Evolutionary conservation across 371 early-diverging fungal species (phyloP).

Genomic region (Coemansia sp.): DNA sequence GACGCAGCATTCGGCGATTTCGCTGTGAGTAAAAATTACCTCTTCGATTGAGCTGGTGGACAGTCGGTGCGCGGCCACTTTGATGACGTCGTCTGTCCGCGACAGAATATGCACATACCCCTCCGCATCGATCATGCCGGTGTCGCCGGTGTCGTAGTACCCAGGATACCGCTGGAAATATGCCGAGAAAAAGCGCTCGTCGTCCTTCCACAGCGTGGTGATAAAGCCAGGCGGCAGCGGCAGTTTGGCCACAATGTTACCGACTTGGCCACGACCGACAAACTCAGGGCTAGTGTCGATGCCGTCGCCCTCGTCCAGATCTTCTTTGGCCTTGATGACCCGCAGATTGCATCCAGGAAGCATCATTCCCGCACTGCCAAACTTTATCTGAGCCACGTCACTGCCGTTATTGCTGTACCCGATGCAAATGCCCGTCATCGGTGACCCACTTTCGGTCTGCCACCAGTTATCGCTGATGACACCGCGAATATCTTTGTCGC

Average conservation of each 20-base stretch:
- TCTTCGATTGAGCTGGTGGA: slow-evolving; percentile 92
- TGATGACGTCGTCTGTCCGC: slow-evolving; percentile 94
- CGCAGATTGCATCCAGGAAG: slow-evolving; percentile 76
- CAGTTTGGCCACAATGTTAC: slow-evolving; percentile 76
- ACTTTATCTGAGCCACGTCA: slow-evolving; percentile 57
- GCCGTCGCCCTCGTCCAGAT: slow-evolving; percentile 54
- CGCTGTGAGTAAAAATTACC: slow-evolving; percentile 66
- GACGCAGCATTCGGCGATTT: slow-evolving; percentile 82
- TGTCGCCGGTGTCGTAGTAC: slow-evolving; percentile 85
- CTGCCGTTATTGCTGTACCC: slow-evolving; percentile 58
- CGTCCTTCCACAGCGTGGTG: slow-evolving; percentile 72
- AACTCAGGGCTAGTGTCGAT: slow-evolving; percentile 62
- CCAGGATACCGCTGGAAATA: slow-evolving; percentile 83
- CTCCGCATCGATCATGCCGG: slow-evolving; percentile 76
- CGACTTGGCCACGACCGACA: slow-evolving; percentile 70
- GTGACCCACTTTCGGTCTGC: slow-evolving; percentile 93
- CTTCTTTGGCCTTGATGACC: slow-evolving; percentile 60
- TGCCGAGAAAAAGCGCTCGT: slow-evolving; percentile 71
- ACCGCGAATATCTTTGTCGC: slow-evolving; percentile 61
- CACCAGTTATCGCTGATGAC: slow-evolving; percentile 91
- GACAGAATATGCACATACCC: slow-evolving; percentile 83
- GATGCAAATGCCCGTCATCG: slow-evolving; percentile 74
- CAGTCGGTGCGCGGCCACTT: slow-evolving; percentile 92
- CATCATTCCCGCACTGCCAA: slow-evolving; percentile 72
- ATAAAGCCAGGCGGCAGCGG: slow-evolving; percentile 82